Percentiles rank a stretch among this genome's conserved stretches.
phyloP scores from a whole-genome alignment of 1,284 basidiomycete genomes.

The Ceratobasidium sp. region DNA sequence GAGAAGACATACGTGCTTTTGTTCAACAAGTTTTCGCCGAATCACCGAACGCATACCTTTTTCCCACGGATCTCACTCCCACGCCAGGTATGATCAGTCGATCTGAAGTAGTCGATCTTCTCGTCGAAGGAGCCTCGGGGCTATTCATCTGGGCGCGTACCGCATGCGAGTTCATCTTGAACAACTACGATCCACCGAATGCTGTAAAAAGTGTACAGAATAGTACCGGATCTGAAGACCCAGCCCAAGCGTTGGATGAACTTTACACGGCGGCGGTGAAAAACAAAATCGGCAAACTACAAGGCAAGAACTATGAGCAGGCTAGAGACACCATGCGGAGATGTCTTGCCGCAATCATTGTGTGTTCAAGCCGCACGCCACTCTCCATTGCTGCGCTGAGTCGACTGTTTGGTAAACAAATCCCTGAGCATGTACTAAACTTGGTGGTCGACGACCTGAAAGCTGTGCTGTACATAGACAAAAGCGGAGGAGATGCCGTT shows the following conservation, averaged over 20 bases:
- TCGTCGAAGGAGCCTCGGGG: background rate
- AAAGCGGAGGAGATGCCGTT: slow-evolving; percentile 1
- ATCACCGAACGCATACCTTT: background rate
- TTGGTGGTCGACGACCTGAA: slow-evolving; percentile 8
- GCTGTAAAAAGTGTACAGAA: background rate
- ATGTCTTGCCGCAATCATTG: slow-evolving; percentile 9
- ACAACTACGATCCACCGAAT: background rate
- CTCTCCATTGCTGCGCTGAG: background rate
- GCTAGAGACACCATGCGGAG: background rate
- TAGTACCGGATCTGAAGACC: background rate
- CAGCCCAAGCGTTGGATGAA: background rate
- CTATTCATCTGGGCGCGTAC: slow-evolving; percentile 46
- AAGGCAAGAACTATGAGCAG: background rate
- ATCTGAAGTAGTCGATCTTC: background rate
- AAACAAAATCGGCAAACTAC: background rate
- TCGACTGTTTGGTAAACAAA: background rate
- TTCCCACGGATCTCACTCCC: no score
- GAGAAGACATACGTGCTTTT: background rate
- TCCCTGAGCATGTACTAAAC: background rate
- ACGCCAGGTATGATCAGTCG: background rate
- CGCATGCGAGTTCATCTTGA: slow-evolving; percentile 1
- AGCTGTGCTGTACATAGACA: slow-evolving; percentile 39
- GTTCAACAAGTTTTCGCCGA: background rate
- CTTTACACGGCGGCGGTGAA: slow-evolving; percentile 26
- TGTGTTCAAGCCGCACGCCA: background rate